These are phyloP conservation scores for Fusarium kyushuense DNA, from an alignment of 2,329 filamentous ascomycete genomes.

Conservation along the genomic window DNA sequence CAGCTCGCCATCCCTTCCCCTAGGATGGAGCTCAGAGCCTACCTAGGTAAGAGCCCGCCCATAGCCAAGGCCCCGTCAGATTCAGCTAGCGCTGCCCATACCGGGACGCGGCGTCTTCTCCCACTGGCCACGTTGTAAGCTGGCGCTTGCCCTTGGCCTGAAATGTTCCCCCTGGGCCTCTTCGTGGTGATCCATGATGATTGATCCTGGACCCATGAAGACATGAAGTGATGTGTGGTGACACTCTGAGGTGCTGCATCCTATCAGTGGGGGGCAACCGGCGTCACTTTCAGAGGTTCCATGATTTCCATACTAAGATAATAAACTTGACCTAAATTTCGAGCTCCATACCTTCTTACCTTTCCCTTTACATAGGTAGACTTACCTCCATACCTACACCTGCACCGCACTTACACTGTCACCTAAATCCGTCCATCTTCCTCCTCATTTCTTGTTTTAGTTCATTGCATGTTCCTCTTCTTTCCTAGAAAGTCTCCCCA, in stretches of 20 bases:
- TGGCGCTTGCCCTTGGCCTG: constrained; percentile 28
- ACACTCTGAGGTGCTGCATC: constrained; percentile 13
- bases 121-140: constrained; percentile 42
- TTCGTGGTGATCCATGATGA: constrained; percentile 33
- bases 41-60: too few species aligned
- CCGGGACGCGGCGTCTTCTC: constrained; percentile 43
- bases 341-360: constrained; percentile 27
- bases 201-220: constrained; percentile 36
- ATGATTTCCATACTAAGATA: constrained; percentile 6
- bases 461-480: constrained; percentile 17
- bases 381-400: not conserved
- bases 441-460: constrained; percentile 19
- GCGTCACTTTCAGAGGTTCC: constrained; percentile 21
- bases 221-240: constrained; percentile 7
- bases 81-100: constrained; percentile 37
- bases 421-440: constrained; percentile 18
- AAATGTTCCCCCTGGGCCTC: constrained; percentile 28
- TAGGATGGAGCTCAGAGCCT: constrained; percentile 1
- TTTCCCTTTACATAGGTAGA: constrained; percentile 3
- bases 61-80: constrained; percentile 2
- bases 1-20: constrained; percentile 27
- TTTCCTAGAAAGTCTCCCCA: not conserved
- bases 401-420: constrained; percentile 2
- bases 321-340: constrained; percentile 8
- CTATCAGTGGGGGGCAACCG: constrained; percentile 26